Percentiles rank a stretch among this genome's conserved stretches.
Conservation (phyloP, 2,329 filamentous ascomycete genomes). For the Nigrospora sphaerica region DNA sequence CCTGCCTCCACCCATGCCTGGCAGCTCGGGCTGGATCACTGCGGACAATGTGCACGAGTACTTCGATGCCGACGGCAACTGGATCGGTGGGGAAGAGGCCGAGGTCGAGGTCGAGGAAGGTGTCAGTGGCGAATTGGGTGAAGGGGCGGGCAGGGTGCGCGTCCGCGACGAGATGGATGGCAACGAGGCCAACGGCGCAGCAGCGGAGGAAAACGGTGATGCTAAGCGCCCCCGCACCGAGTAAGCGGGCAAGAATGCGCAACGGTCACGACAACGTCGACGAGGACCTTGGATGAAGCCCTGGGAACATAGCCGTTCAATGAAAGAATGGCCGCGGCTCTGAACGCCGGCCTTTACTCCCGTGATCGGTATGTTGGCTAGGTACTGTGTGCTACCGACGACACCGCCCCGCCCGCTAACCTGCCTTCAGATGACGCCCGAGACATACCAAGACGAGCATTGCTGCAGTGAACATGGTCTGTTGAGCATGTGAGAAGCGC, state of each 20-base stretch:
- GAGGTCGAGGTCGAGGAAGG: slow-evolving; percentile 10
- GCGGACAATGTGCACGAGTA: slow-evolving; percentile 83
- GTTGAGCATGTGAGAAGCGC: too few relatives aligned
- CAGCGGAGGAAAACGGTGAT: slow-evolving; percentile 27
- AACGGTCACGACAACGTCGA: too few relatives aligned
- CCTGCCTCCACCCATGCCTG: slow-evolving; percentile 61
- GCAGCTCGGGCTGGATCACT: slow-evolving; percentile 80
- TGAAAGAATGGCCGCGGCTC: too few relatives aligned
- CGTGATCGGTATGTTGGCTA: too few relatives aligned
- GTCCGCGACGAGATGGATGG: slow-evolving; percentile 45
- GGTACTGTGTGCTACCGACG: too few relatives aligned
- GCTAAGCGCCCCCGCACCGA: slow-evolving; percentile 23
- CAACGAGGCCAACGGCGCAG: slow-evolving; percentile 35
- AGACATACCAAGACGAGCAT: too few relatives aligned
- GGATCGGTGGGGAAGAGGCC: slow-evolving; percentile 46
- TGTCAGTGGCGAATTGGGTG: slow-evolving; percentile 47
- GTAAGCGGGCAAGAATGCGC: slow-evolving; percentile 4
- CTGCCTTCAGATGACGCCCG: too few relatives aligned
- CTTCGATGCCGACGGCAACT: slow-evolving; percentile 76
- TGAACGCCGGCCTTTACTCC: too few relatives aligned
- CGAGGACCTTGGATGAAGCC: too few relatives aligned
- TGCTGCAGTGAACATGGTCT: too few relatives aligned
- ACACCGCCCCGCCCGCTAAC: too few relatives aligned
- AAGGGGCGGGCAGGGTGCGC: slow-evolving; percentile 55
- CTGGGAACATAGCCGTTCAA: too few relatives aligned